Evolutionary conservation across 1,284 basidiomycete genomes (phyloP).

Genomic region (Cryptococcus wingfieldii): DNA sequence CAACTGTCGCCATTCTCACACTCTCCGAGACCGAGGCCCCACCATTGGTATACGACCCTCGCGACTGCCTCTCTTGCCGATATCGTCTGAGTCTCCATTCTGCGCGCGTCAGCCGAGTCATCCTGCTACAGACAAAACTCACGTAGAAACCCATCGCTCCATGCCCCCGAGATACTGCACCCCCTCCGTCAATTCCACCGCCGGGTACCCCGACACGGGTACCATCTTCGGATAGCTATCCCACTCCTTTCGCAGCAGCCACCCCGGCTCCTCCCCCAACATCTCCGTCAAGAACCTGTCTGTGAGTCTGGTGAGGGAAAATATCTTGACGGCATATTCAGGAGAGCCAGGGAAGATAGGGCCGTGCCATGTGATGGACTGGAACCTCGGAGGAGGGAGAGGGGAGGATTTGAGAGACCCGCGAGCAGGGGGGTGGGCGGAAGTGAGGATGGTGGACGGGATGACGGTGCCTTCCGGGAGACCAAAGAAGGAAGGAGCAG

Average conservation of each 20-base stretch:
- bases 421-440: constrained; percentile 25
- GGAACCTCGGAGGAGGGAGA: constrained; percentile 69
- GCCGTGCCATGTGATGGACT: constrained; percentile 81
- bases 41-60: constrained; percentile 65
- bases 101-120: constrained; percentile 58
- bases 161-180: constrained; percentile 86
- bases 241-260: constrained; percentile 76
- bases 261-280: constrained; percentile 61
- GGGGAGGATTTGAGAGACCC: constrained; percentile 50
- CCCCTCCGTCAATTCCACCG: constrained; percentile 67
- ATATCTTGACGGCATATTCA: constrained; percentile 80
- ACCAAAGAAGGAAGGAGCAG: constrained; percentile 69
- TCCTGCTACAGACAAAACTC: constrained; percentile 15
- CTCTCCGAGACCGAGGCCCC: constrained; percentile 43
- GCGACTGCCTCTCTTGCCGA: constrained; percentile 78
- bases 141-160: constrained; percentile 63
- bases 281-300: constrained; percentile 61
- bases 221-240: constrained; percentile 54
- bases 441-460: constrained; percentile 71
- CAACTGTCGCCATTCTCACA: constrained; percentile 39
- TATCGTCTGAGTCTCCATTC: constrained; percentile 87
- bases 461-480: constrained; percentile 52
- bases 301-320: constrained; percentile 63
- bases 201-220: constrained; percentile 66
- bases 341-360: constrained; percentile 49